Evolutionary conservation across 257 asterid genomes (phyloP).

Genomic region (Penstemon barbatus): DNA sequence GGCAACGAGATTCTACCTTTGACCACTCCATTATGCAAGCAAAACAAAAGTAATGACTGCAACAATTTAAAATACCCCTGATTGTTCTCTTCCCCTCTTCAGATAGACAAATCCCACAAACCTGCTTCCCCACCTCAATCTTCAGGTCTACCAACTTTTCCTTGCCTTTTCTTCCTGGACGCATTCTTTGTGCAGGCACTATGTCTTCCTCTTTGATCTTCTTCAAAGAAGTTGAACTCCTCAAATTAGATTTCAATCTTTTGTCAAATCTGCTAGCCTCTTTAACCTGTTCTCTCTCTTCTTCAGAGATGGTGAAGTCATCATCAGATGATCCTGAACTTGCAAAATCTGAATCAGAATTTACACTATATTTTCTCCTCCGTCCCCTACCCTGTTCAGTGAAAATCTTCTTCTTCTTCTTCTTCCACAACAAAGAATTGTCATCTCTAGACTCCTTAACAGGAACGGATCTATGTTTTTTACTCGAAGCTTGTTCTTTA

Average conservation of each 20-base stretch:
- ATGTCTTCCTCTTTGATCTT: conserved; percentile 36
- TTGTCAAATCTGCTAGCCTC: conserved; percentile 64
- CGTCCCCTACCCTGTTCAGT: conserved; percentile 39
- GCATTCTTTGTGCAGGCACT: conserved; percentile 42
- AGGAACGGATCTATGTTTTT: conserved; percentile 34
- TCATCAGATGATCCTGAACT: conserved; percentile 65
- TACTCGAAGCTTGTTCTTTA: conserved; percentile 28
- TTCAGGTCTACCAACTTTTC: conserved; percentile 57
- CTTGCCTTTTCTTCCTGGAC: conserved; percentile 60
- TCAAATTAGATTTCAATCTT: conserved; percentile 37
- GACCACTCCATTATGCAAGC: conserved; percentile 98
- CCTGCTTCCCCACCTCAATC: conserved; percentile 67
- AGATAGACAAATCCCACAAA: conserved; percentile 89
- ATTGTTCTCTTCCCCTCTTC: conserved; percentile 79
- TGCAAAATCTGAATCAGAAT: conserved; percentile 75
- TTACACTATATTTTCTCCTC: conserved; percentile 40
- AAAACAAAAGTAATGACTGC: conserved; percentile 90
- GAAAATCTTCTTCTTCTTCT: conserved; percentile 38
- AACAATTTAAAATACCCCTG: conserved; percentile 71
- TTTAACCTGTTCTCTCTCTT: conserved; percentile 86
- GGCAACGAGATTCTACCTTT: conserved; percentile 94
- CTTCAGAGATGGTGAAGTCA: conserved; percentile 80
- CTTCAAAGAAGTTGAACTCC: conserved; percentile 48
- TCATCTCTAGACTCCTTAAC: conserved; percentile 33
- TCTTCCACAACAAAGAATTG: conserved; percentile 20